These are phyloP conservation scores for Tuber indicum DNA, from an alignment of 495 filamentous ascomycete species.

Conservation along the genomic window DNA sequence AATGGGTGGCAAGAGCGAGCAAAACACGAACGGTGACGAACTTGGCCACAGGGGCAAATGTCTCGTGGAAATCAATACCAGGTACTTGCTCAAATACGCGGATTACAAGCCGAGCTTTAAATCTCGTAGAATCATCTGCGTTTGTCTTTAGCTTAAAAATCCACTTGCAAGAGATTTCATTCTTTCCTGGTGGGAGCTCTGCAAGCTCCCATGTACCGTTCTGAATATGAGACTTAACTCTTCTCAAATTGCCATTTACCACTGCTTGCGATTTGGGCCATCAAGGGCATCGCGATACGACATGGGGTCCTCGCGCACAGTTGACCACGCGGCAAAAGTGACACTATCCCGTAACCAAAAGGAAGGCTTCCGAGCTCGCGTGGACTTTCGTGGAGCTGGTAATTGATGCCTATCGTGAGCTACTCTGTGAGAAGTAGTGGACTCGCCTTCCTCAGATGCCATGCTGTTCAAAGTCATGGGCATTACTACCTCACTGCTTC, in stretches of 20 bases:
- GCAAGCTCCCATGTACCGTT: not conserved
- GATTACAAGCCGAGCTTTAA: too few species aligned
- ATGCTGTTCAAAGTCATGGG: too few species aligned
- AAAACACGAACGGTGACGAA: too few species aligned
- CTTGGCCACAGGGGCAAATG: too few species aligned
- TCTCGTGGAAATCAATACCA: too few species aligned
- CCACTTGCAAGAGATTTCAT: not conserved
- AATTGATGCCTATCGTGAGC: not conserved
- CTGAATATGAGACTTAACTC: not conserved
- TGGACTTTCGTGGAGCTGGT: not conserved
- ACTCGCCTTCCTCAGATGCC: not conserved
- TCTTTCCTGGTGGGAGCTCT: not conserved
- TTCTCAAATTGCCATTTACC: too few species aligned
- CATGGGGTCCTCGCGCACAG: not conserved
- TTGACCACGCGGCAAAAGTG: not conserved
- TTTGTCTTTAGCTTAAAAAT: not conserved
- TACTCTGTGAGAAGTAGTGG: not conserved
- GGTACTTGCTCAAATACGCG: too few species aligned
- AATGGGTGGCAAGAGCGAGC: too few species aligned
- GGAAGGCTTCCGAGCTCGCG: not conserved
- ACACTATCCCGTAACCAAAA: not conserved
- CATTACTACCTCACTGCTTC: not conserved
- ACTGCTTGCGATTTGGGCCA: rapidly evolving
- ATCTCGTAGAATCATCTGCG: not conserved
- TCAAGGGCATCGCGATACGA: not conserved